Conservation (phyloP, 192 early-diverging fungal species). For the Kappamyces sp. region DNA sequence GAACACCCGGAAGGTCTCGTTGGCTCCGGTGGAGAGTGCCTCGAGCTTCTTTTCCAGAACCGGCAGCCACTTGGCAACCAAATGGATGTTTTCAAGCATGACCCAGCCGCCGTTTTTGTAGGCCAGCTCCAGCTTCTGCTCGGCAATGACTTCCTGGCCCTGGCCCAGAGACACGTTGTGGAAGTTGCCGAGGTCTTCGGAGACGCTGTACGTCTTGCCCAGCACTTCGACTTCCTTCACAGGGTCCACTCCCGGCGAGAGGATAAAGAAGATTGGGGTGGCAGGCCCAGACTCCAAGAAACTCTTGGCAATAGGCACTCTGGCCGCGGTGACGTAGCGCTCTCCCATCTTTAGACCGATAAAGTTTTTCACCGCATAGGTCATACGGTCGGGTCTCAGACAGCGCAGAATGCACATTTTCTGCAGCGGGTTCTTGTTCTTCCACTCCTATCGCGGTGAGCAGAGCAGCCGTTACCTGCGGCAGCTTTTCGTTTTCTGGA, state of each 20-base stretch:
- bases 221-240: conserved; percentile 64
- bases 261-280: conserved; percentile 62
- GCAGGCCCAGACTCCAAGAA: conserved; percentile 52
- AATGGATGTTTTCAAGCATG: conserved; percentile 66
- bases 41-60: conserved; percentile 63
- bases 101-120: conserved; percentile 62
- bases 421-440: conserved; percentile 58
- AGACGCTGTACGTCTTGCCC: conserved; percentile 41
- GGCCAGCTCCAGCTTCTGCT: conserved; percentile 57
- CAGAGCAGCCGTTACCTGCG: conserved; percentile 25
- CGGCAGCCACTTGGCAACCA: conserved; percentile 63
- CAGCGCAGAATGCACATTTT: conserved; percentile 61
- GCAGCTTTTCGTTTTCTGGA: conserved; percentile 62
- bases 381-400: conserved; percentile 60
- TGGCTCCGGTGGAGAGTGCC: conserved; percentile 41
- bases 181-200: conserved; percentile 58
- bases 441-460: conserved; percentile 46
- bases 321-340: conserved; percentile 48
- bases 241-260: conserved; percentile 64
- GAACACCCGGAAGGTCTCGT: conserved; percentile 53
- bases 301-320: conserved; percentile 46
- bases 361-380: conserved; percentile 56
- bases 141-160: conserved; percentile 64
- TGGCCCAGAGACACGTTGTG: conserved; percentile 65
- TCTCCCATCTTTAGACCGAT: conserved; percentile 53